Conservation (phyloP, 225 moss, liverwort and hornwort genomes). For the Neckera pumila region DNA sequence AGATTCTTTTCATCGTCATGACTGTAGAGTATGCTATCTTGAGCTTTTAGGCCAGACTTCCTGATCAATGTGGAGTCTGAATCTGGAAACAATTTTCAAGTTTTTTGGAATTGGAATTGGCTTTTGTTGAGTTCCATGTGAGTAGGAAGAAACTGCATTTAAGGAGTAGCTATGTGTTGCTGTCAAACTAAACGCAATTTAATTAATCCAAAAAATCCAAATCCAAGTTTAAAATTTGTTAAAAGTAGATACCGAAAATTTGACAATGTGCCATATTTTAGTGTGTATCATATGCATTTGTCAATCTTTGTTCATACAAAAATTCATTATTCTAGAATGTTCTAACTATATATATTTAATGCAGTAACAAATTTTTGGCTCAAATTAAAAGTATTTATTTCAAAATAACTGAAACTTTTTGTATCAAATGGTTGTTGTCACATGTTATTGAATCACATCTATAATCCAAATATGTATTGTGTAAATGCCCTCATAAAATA, state of each 20-base stretch:
- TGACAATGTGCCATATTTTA: no score
- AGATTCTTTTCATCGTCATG: neutral
- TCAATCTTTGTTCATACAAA: neutral
- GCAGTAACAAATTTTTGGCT: no score
- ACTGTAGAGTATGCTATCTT: neutral
- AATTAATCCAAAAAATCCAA: neutral
- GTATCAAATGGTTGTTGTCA: neutral
- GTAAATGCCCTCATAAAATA: neutral
- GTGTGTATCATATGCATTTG: neutral
- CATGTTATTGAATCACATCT: neutral
- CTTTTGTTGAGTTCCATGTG: neutral
- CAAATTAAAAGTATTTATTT: neutral
- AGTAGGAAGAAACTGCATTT: neutral
- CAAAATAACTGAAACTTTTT: neutral
- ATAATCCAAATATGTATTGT: neutral
- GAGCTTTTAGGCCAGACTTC: neutral
- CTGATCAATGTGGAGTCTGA: no score
- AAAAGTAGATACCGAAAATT: neutral
- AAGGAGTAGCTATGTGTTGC: neutral
- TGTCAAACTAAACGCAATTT: neutral
- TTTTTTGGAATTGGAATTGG: neutral
- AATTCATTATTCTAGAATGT: accelerated
- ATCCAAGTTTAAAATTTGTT: neutral
- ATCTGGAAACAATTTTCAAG: neutral
- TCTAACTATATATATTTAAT: no score